Conservation (phyloP, 768 basidiomycete genomes). For the Podaxis rugospora region DNA sequence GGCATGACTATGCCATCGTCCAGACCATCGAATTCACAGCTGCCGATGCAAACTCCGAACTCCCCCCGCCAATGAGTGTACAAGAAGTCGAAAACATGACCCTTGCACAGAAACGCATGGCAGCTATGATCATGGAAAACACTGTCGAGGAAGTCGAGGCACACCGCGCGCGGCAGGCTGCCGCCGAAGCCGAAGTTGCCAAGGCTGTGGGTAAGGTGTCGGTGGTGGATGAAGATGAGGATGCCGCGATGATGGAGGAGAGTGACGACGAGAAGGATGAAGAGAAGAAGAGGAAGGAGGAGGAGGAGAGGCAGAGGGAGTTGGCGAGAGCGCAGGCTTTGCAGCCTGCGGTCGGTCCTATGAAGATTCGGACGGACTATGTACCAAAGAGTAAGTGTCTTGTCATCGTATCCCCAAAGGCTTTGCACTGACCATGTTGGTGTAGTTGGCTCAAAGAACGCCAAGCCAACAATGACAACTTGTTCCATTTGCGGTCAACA, state of each 20-base stretch:
- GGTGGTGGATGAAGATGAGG: conserved; percentile 45
- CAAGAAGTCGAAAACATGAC: conserved; percentile 97
- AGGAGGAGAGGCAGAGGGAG: conserved; percentile 66
- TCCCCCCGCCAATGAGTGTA: conserved; percentile 95
- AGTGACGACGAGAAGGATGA: conserved; percentile 74
- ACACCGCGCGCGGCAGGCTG: conserved; percentile 75
- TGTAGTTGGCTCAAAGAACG: conserved; percentile 62
- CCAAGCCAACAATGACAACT: conserved; percentile 71
- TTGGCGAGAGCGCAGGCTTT: conserved; percentile 70
- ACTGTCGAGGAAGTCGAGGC: conserved; percentile 85
- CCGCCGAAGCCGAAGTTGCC: conserved; percentile 80
- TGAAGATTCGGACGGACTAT: conserved; percentile 96
- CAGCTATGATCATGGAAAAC: conserved; percentile 96
- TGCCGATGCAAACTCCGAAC: conserved; percentile 84
- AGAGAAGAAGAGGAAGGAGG: conserved; percentile 62
- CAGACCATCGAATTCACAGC: conserved; percentile 97
- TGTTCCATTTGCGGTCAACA: conserved; percentile 96
- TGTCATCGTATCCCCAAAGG: neutral
- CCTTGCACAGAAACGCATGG: conserved; percentile 95
- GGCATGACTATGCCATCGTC: conserved; percentile 98
- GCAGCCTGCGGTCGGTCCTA: conserved; percentile 64
- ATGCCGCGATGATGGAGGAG: conserved; percentile 74
- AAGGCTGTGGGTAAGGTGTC: conserved; percentile 71
- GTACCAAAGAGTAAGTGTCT: conserved; percentile 77
- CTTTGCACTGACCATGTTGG: conserved; percentile 5